A percentile compares a stretch with the other conserved stretches of the same genome.
Evolutionary conservation across 2,329 filamentous ascomycete genomes (phyloP).

Genomic region (Clonostachys solani): DNA sequence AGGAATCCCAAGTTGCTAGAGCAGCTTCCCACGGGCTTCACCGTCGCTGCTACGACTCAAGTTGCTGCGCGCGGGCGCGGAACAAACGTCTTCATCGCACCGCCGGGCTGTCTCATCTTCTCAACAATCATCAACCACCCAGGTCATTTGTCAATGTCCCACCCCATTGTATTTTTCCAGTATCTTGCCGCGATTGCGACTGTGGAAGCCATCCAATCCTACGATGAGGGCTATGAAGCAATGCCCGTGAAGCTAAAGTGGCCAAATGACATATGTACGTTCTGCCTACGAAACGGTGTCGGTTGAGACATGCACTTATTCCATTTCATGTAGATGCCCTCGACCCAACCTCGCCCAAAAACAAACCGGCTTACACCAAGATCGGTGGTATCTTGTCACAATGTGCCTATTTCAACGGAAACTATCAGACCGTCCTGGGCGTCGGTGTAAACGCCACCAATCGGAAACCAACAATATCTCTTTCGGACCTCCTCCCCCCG

Average conservation of each 20-base stretch:
- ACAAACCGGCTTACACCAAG: slow-evolving; percentile 62
- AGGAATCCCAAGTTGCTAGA: slow-evolving; percentile 76
- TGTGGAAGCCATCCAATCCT: slow-evolving; percentile 75
- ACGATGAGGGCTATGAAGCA: slow-evolving; percentile 69
- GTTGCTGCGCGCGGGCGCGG: slow-evolving; percentile 85
- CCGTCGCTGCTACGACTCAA: slow-evolving; percentile 80
- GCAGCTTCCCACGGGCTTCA: slow-evolving; percentile 79
- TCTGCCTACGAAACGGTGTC: background rate
- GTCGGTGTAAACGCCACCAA: slow-evolving; percentile 86
- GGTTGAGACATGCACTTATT: slow-evolving; percentile 15
- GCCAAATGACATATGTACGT: slow-evolving; percentile 89
- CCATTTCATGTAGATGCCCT: slow-evolving; percentile 49
- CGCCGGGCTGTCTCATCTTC: slow-evolving; percentile 80
- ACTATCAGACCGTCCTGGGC: slow-evolving; percentile 83
- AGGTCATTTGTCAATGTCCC: slow-evolving; percentile 62
- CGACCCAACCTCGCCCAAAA: slow-evolving; percentile 42
- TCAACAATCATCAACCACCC: slow-evolving; percentile 85
- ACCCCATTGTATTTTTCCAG: slow-evolving; percentile 88
- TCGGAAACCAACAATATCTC: slow-evolving; percentile 77
- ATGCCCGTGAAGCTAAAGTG: slow-evolving; percentile 88
- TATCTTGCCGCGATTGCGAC: slow-evolving; percentile 89
- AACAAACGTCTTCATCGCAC: slow-evolving; percentile 91
- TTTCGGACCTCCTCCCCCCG: slow-evolving; percentile 65
- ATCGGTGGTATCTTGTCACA: slow-evolving; percentile 93
- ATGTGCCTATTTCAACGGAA: slow-evolving; percentile 70